These are phyloP conservation scores for Lentinus brumalis DNA, from an alignment of 768 basidiomycete species.

Conservation along the genomic window DNA sequence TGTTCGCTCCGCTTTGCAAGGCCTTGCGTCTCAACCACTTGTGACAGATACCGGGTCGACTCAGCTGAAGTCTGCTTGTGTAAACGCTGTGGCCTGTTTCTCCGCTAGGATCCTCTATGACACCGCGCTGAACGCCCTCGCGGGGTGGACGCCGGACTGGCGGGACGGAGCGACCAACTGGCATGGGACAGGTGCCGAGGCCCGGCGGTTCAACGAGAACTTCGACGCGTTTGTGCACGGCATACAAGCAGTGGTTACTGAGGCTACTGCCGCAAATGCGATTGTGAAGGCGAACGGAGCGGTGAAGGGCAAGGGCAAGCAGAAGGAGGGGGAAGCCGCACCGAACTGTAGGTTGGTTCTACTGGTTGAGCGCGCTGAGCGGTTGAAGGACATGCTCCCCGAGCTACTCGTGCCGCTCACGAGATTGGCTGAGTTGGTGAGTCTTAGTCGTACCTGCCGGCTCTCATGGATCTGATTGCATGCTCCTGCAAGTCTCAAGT, in stretches of 20 bases:
- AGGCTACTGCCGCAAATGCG: not conserved
- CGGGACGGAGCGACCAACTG: constrained; percentile 63
- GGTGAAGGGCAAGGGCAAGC: constrained; percentile 36
- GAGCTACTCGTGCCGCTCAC: constrained; percentile 72
- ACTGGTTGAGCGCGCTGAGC: constrained; percentile 67
- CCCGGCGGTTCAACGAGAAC: constrained; percentile 59
- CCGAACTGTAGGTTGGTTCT: constrained; percentile 51
- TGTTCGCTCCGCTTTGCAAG: constrained; percentile 40
- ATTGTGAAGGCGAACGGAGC: constrained; percentile 10
- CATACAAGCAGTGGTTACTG: constrained; percentile 37
- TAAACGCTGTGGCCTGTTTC: constrained; percentile 64
- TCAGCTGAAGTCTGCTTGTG: constrained; percentile 42
- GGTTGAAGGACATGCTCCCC: constrained; percentile 60
- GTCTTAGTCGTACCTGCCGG: constrained; percentile 18
- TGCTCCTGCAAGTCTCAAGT: constrained; percentile 50
- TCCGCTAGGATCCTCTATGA: constrained; percentile 67
- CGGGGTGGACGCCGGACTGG: constrained; percentile 59
- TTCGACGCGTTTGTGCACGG: constrained; percentile 75
- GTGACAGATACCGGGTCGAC: constrained; percentile 1
- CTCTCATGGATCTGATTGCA: not conserved
- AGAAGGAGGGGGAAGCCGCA: constrained; percentile 23
- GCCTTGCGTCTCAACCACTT: constrained; percentile 18
- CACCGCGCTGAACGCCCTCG: constrained; percentile 60
- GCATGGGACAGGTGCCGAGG: constrained; percentile 38
- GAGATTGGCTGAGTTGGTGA: constrained; percentile 70